Evolutionary conservation across 2,329 filamentous ascomycete genomes (phyloP), one percentile per base, ranked within the genome.

Genomic region (Talaromyces verruculosus): DNA sequence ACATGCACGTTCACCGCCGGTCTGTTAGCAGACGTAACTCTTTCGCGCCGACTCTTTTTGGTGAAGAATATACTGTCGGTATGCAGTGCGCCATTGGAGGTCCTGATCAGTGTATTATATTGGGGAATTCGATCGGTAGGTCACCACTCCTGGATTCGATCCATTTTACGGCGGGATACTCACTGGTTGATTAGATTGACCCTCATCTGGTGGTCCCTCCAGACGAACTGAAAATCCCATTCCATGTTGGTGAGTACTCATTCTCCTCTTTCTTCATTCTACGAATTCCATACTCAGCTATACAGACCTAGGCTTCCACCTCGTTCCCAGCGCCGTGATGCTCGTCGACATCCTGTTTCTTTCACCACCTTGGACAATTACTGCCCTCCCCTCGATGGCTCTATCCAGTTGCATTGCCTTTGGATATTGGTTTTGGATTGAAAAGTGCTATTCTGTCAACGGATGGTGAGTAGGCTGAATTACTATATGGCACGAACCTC

Each of bases 341-440:
- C 71, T 83, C 13, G 65, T 85, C 19, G 87, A 89, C 70, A 74
- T 87, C 2, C 76, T 88, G 7, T 78, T 88, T 65, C 79, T 88
- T 43, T 85, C 83, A 1, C 87, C 87, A 0, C 87, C 87, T 0
- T 89, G 86, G 83, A 84, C 84, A 0, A 84, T 87, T 67, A 81
- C 82, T 1, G 79, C 81, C 11, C 59, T 84, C 0, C 82, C 85
- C 0, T 83, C 84, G 0, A 74, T 88, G 2, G 79, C 75, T 0
- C 68, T 86, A 6, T 84, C 83, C 15, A 78, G 76, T 6, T 69
- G 72, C 11, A 81, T 88, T 61, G 86, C 87, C 0, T 83, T 87
- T 67, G 77, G 78, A 6, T 89, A 89, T 72, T 89, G 87, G 86
- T 82, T 84, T 69, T 89, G 87, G 87, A 83, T 89, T 63, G 87